These are phyloP conservation scores for Dillenia suffruticosa DNA, from an alignment of 164 flowering plant genomes.

Conservation along the genomic window DNA sequence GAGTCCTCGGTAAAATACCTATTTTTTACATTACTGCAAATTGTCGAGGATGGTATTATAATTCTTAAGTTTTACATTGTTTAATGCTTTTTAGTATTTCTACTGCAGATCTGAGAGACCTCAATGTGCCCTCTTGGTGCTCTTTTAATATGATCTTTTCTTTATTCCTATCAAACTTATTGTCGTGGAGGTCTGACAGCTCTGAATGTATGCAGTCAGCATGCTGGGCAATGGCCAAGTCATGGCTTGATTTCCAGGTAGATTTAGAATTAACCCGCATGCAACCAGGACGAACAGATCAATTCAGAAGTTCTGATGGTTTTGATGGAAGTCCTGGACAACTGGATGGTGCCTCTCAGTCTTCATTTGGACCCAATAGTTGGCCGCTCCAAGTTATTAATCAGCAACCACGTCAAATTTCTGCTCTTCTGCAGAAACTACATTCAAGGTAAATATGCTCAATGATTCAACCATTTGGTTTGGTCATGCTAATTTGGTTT, in stretches of 20 bases:
- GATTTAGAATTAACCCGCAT: constrained; percentile 68
- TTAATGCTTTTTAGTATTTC: too few species aligned
- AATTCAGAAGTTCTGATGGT: constrained; percentile 50
- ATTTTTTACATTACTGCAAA: too few species aligned
- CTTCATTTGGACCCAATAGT: constrained; percentile 52
- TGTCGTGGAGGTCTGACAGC: too few species aligned
- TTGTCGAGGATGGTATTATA: too few species aligned
- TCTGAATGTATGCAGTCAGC: constrained; percentile 59
- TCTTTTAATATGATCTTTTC: neutral
- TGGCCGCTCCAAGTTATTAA: constrained; percentile 88
- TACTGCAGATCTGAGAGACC: neutral
- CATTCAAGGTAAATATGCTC: constrained; percentile 65
- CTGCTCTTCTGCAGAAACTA: constrained; percentile 92
- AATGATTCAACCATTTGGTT: neutral
- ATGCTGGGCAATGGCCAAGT: constrained; percentile 98
- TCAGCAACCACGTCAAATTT: constrained; percentile 80
- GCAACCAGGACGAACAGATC: constrained; percentile 55
- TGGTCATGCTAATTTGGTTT: neutral
- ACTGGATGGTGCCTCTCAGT: constrained; percentile 29
- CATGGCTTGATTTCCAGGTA: constrained; percentile 91
- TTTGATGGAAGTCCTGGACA: constrained; percentile 49
- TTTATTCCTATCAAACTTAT: neutral
- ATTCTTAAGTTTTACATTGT: too few species aligned
- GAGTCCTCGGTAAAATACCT: too few species aligned
- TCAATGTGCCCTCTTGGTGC: neutral